Evolutionary conservation across 768 basidiomycete genomes (phyloP).

Genomic region (Rubroboletus pulcherrimus): DNA sequence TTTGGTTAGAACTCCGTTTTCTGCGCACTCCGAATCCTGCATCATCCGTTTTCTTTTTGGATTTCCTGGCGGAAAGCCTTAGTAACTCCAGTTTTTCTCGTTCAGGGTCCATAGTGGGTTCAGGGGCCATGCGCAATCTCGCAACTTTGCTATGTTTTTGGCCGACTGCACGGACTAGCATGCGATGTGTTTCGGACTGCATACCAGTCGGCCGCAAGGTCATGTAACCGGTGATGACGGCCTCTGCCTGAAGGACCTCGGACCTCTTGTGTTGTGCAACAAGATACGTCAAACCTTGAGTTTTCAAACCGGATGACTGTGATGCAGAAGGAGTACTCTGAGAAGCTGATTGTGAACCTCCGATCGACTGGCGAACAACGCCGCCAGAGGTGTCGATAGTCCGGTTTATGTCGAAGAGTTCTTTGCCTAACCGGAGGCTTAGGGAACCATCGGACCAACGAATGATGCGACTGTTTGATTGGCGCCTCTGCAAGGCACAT

Average conservation of each 20-base stretch:
- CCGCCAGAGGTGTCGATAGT: conserved; percentile 74
- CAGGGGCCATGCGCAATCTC: conserved; percentile 74
- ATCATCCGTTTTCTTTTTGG: conserved; percentile 53
- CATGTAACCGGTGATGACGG: conserved; percentile 79
- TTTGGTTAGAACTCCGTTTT: conserved; percentile 43
- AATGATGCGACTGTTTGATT: conserved; percentile 88
- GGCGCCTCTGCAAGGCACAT: conserved; percentile 51
- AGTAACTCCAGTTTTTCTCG: conserved; percentile 66
- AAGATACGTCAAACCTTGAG: conserved; percentile 82
- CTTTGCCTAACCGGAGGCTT: conserved; percentile 88
- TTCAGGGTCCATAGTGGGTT: conserved; percentile 73
- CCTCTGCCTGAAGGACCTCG: conserved; percentile 83
- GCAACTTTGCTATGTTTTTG: conserved; percentile 83
- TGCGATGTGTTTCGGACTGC: conserved; percentile 85
- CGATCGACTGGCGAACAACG: conserved; percentile 54
- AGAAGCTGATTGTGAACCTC: conserved; percentile 40
- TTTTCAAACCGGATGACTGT: conserved; percentile 38
- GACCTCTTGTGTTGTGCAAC: conserved; percentile 86
- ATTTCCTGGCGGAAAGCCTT: conserved; percentile 60
- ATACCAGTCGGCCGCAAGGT: conserved; percentile 82
- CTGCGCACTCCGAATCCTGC: conserved; percentile 46
- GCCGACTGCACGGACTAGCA: conserved; percentile 82
- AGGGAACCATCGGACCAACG: conserved; percentile 95
- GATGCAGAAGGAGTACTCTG: conserved; percentile 40
- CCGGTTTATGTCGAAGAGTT: conserved; percentile 87